Conservation (phyloP, 2,329 filamentous ascomycete species). For the Sarocladiaceae sp. region DNA sequence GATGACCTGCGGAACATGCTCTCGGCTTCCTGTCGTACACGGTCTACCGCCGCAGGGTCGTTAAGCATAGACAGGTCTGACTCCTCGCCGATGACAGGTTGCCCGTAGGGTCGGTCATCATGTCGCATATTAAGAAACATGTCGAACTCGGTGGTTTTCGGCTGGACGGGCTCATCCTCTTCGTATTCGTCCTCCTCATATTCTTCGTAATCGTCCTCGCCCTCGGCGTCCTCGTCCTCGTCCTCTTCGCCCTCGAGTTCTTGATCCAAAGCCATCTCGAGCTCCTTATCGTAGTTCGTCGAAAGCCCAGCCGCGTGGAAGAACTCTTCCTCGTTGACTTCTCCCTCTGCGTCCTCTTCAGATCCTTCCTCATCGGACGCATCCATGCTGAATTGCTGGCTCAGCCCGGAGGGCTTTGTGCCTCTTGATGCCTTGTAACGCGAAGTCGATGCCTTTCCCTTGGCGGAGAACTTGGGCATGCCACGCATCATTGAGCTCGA, state of each 20-base stretch:
- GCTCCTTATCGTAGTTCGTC: constrained; percentile 28
- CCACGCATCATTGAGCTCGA: constrained; percentile 47
- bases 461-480: constrained; percentile 14
- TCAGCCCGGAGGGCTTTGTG: constrained; percentile 46
- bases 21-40: constrained; percentile 49
- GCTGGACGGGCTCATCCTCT: not conserved
- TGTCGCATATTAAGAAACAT: constrained; percentile 45
- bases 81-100: constrained; percentile 35
- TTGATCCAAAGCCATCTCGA: constrained; percentile 25
- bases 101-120: constrained; percentile 31
- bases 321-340: constrained; percentile 26
- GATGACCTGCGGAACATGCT: constrained; percentile 48
- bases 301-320: constrained; percentile 27
- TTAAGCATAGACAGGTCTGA: constrained; percentile 49
- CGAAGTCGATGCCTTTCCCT: not conserved
- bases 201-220: constrained; percentile 32
- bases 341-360: constrained; percentile 27
- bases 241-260: constrained; percentile 27
- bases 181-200: constrained; percentile 22
- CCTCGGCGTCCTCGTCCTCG: constrained; percentile 29
- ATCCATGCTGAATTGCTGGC: constrained; percentile 32
- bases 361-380: constrained; percentile 23
- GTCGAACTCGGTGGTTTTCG: constrained; percentile 21
- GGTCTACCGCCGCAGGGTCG: constrained; percentile 47
- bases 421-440: not conserved